These are phyloP conservation scores for Pyrenophora tritici-repentis DNA, from an alignment of 2,329 filamentous ascomycete species.

Conservation along the genomic window DNA sequence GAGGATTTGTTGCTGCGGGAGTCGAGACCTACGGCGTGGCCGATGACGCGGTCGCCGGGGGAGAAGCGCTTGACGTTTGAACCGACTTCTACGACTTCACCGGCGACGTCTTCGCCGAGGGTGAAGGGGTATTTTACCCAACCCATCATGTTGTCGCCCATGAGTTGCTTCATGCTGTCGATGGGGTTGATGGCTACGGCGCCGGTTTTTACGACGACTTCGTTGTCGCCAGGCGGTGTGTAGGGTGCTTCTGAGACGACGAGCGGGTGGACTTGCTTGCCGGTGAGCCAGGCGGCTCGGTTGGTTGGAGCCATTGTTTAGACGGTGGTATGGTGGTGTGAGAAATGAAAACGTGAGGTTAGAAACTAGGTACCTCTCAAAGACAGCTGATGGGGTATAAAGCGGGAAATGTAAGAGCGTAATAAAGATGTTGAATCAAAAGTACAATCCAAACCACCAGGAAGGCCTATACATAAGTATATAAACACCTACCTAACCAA, in stretches of 20 bases:
- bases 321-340: too few species aligned
- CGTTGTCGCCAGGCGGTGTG: conserved; percentile 38
- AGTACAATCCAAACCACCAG: too few species aligned
- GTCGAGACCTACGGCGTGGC: conserved; percentile 17
- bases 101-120: conserved; percentile 50
- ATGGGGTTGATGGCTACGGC: conserved; percentile 52
- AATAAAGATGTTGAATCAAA: too few species aligned
- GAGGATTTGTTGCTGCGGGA: not conserved
- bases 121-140: conserved; percentile 20
- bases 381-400: too few species aligned
- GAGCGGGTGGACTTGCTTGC: not conserved
- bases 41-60: conserved; percentile 51
- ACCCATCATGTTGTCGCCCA: conserved; percentile 15
- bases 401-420: too few species aligned
- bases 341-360: too few species aligned
- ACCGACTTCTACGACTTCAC: conserved; percentile 51
- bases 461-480: too few species aligned
- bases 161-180: conserved; percentile 48
- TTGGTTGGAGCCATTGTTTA: not conserved
- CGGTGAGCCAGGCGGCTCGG: not conserved
- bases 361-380: too few species aligned
- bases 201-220: conserved; percentile 49
- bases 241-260: conserved; percentile 46
- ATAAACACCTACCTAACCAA: too few species aligned
- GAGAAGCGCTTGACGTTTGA: conserved; percentile 48